Evolutionary conservation across 192 early-diverging fungal genomes (phyloP).

Genomic region (Lunasporangiospora selenospora): DNA sequence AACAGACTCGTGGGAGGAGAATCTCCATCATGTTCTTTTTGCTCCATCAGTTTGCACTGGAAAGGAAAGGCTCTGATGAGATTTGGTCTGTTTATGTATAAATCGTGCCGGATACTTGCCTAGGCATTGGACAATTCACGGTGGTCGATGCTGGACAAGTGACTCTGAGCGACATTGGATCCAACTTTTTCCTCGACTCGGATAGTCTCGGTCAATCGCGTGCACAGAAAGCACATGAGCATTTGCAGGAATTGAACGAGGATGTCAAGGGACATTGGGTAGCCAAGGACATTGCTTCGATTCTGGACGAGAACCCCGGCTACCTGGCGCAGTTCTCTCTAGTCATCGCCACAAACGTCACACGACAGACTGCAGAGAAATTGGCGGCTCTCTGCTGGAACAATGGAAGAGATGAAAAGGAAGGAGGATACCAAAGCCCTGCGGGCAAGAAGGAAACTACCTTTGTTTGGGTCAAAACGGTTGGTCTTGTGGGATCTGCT

Average conservation of each 20-base stretch:
- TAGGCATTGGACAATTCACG: slow-evolving; percentile 90
- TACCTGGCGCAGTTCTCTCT: slow-evolving; percentile 76
- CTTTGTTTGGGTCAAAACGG: slow-evolving; percentile 70
- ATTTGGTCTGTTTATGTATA: not conserved
- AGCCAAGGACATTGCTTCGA: slow-evolving; percentile 54
- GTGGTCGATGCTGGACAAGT: slow-evolving; percentile 81
- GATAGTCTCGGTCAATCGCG: slow-evolving; percentile 69
- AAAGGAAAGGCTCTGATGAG: not conserved
- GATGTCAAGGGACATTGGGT: slow-evolving; percentile 75
- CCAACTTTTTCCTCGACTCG: slow-evolving; percentile 92
- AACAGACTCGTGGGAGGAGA: not conserved
- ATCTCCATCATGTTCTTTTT: not conserved
- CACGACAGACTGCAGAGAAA: slow-evolving; percentile 57
- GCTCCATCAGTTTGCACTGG: not conserved
- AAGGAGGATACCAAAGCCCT: no score
- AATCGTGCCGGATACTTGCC: not conserved
- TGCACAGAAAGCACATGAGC: slow-evolving; percentile 64
- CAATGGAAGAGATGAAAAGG: slow-evolving; percentile 16
- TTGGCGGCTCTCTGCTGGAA: slow-evolving; percentile 70
- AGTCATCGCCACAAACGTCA: slow-evolving; percentile 77
- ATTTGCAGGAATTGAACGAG: slow-evolving; percentile 88
- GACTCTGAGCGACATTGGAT: slow-evolving; percentile 72
- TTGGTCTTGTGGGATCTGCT: slow-evolving; percentile 82
- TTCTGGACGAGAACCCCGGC: slow-evolving; percentile 36
- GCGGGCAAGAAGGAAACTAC: slow-evolving; percentile 56